Percentiles rank a stretch among this genome's conserved stretches.
Evolutionary conservation across 768 basidiomycete species (phyloP).

Genomic region (Boletus subcaerulescens): DNA sequence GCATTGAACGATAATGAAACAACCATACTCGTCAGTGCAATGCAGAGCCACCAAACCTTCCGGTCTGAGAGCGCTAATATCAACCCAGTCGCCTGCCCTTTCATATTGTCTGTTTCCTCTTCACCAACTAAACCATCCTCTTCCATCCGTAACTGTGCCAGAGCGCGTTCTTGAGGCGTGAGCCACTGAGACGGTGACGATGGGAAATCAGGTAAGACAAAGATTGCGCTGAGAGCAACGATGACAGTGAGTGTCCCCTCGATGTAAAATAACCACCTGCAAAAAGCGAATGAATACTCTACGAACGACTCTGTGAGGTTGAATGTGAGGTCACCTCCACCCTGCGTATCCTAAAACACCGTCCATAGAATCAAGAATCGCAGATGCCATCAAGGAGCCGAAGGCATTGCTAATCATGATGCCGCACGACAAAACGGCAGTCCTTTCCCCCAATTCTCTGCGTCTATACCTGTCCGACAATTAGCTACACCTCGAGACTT

Average conservation of each 20-base stretch:
- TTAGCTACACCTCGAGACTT: slow-evolving; percentile 41
- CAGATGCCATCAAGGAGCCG: slow-evolving; percentile 74
- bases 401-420: slow-evolving; percentile 80
- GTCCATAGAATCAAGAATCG: slow-evolving; percentile 70
- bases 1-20: slow-evolving; percentile 73
- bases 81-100: slow-evolving; percentile 44
- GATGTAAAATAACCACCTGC: slow-evolving; percentile 71
- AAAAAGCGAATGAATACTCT: neutral
- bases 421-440: slow-evolving; percentile 67
- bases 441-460: slow-evolving; percentile 66
- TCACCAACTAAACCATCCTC: slow-evolving; percentile 63
- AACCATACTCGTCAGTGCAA: slow-evolving; percentile 54
- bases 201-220: slow-evolving; percentile 75
- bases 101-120: slow-evolving; percentile 36
- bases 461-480: slow-evolving; percentile 59
- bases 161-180: slow-evolving; percentile 49
- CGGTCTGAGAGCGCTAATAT: slow-evolving; percentile 64
- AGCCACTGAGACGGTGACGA: slow-evolving; percentile 59
- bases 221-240: slow-evolving; percentile 51
- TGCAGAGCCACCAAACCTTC: slow-evolving; percentile 81
- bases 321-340: slow-evolving; percentile 55
- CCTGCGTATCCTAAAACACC: slow-evolving; percentile 63
- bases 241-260: slow-evolving; percentile 57
- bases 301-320: neutral
- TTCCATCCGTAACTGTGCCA: slow-evolving; percentile 58